phyloP scores from a whole-genome alignment of 1,284 basidiomycete species.

The Sporisorium iseilematis-ciliati region DNA sequence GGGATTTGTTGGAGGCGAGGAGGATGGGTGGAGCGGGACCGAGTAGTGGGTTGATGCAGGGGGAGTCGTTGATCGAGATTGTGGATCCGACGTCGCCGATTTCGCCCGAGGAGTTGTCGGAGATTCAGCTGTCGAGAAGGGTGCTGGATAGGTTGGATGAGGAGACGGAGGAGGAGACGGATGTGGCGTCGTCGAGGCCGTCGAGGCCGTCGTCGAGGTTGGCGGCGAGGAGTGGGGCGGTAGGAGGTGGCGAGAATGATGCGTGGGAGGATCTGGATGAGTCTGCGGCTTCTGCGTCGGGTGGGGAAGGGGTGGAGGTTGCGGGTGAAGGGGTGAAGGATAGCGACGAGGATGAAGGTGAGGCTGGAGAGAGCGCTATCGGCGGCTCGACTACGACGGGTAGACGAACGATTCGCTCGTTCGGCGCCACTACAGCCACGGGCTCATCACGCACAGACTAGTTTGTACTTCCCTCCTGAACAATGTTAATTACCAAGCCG shows the following conservation, averaged over 20 bases:
- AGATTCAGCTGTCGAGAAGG: constrained; percentile 47
- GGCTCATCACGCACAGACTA: constrained; percentile 20
- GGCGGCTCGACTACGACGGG: constrained; percentile 45
- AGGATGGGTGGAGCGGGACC: constrained; percentile 51
- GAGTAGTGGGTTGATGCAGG: constrained; percentile 9
- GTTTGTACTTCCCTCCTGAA: too few relatives aligned
- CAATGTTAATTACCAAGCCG: constrained; percentile 55
- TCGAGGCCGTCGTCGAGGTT: constrained; percentile 9
- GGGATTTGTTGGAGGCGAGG: constrained; percentile 49
- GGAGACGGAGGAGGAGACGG: constrained; percentile 66
- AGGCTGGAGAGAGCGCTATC: constrained; percentile 24
- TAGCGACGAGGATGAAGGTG: constrained; percentile 22
- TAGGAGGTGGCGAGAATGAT: constrained; percentile 28
- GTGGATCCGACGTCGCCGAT: constrained; percentile 41
- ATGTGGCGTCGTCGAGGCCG: constrained; percentile 31
- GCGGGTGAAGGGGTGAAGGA: not conserved
- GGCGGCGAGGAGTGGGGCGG: not conserved
- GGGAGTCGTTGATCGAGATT: constrained; percentile 25
- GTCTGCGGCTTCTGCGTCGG: constrained; percentile 6
- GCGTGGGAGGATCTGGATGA: constrained; percentile 46
- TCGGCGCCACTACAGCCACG: constrained; percentile 38
- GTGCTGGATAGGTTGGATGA: constrained; percentile 62
- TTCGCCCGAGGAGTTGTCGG: constrained; percentile 31
- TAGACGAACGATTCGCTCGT: constrained; percentile 29
- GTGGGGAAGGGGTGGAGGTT: constrained; percentile 6